Evolutionary conservation across 306 rosid species (phyloP).

Genomic region (cucumber (Cucumis sativus)): DNA sequence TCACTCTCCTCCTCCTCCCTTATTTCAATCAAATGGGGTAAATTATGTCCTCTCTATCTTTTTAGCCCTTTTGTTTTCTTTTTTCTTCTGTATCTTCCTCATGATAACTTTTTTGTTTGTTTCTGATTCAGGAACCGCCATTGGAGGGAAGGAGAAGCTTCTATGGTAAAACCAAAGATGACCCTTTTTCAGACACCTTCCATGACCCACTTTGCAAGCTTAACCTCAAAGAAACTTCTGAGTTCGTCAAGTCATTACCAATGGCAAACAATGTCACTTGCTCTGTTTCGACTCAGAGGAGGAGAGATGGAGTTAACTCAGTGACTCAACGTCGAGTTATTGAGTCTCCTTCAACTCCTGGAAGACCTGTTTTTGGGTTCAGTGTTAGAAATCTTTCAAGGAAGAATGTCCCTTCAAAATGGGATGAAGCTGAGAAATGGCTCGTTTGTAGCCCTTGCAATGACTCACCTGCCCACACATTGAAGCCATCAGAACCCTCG

Average conservation of each 20-base stretch:
- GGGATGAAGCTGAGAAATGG: constrained; percentile 99
- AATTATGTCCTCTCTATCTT: neutral
- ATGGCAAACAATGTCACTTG: constrained; percentile 19
- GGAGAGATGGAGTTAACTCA: constrained; percentile 30
- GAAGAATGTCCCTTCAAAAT: constrained; percentile 77
- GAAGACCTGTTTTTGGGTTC: constrained; percentile 80
- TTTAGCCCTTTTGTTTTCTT: neutral
- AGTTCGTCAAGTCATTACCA: constrained; percentile 89
- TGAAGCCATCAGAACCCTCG: constrained; percentile 34
- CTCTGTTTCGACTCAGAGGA: constrained; percentile 33
- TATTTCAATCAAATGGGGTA: constrained; percentile 45
- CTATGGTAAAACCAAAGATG: constrained; percentile 32
- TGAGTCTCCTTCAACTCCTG: constrained; percentile 84
- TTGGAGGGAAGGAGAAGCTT: constrained; percentile 35
- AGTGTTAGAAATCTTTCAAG: constrained; percentile 46
- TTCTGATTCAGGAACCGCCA: constrained; percentile 42
- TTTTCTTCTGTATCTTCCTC: neutral
- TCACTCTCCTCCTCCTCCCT: constrained; percentile 26
- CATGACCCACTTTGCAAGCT: constrained; percentile 89
- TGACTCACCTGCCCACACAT: constrained; percentile 69
- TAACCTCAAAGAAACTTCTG: constrained; percentile 80
- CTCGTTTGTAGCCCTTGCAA: constrained; percentile 67
- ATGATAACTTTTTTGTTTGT: neutral
- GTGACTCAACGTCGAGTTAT: constrained; percentile 33
- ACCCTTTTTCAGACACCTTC: constrained; percentile 64